Evolutionary conservation across 2,329 filamentous ascomycete species (phyloP).

Genomic region (Stemphylium vesicarium): DNA sequence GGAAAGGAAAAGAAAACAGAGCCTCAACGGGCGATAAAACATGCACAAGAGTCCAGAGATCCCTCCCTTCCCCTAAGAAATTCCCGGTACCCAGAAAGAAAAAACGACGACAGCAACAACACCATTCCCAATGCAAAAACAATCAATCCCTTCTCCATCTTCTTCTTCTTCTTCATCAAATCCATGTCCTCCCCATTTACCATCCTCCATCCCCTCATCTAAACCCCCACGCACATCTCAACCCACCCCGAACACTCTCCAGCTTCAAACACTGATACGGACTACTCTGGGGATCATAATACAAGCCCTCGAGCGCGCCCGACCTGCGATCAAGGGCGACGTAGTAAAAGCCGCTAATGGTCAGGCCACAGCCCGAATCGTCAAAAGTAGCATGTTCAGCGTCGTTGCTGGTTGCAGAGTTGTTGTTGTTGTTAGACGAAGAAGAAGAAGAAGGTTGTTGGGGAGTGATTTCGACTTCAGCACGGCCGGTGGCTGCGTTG

Average conservation of each 20-base stretch:
- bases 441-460: conserved; percentile 4
- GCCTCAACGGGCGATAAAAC: not conserved
- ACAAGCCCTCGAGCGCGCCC: conserved; percentile 58
- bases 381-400: conserved; percentile 36
- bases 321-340: conserved; percentile 55
- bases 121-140: not conserved
- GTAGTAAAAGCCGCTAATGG: conserved; percentile 63
- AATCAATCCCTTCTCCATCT: too few relatives aligned
- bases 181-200: too few relatives aligned
- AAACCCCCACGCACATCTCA: conserved; percentile 50
- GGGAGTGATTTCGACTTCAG: conserved; percentile 21
- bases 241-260: conserved; percentile 44
- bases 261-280: conserved; percentile 61
- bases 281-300: conserved; percentile 61
- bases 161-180: too few relatives aligned
- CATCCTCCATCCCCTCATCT: too few relatives aligned
- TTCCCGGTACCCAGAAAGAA: not conserved
- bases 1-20: not conserved
- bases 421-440: not conserved
- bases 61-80: too few relatives aligned
- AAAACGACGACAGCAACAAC: not conserved
- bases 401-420: conserved; percentile 10
- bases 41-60: not conserved
- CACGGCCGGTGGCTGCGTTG: conserved; percentile 17
- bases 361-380: conserved; percentile 54